Conservation (phyloP, 495 filamentous ascomycete species). For the Aspergillus bertholletiae region DNA sequence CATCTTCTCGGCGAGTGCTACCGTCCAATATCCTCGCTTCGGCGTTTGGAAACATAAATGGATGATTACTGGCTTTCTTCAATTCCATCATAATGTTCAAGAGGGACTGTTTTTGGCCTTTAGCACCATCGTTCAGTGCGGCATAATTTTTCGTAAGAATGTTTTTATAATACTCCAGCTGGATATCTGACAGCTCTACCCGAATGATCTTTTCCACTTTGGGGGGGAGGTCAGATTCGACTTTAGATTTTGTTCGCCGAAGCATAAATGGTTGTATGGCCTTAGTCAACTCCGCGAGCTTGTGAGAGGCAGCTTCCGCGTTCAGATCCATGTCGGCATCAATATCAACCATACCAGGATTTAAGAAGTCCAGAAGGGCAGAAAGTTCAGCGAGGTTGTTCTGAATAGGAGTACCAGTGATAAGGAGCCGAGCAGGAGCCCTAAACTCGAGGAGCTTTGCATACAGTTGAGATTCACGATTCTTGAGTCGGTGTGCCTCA, state of each 20-base stretch:
- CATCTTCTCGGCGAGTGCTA: conserved; percentile 75
- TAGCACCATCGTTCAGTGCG: conserved; percentile 83
- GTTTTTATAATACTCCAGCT: conserved; percentile 97
- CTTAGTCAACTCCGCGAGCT: conserved; percentile 66
- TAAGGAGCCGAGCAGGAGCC: conserved; percentile 79
- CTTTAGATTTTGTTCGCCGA: conserved; percentile 93
- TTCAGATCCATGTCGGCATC: conserved; percentile 85
- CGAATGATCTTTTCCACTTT: conserved; percentile 99
- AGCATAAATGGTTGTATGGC: conserved; percentile 88
- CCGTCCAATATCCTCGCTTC: conserved; percentile 82
- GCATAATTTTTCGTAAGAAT: conserved; percentile 96
- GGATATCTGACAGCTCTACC: conserved; percentile 91
- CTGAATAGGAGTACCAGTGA: conserved; percentile 96
- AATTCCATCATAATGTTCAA: conserved; percentile 99
- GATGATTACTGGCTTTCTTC: conserved; percentile 98
- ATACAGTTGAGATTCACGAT: conserved; percentile 90
- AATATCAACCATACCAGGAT: conserved; percentile 80
- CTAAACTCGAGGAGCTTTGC: conserved; percentile 78
- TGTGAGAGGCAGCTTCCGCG: conserved; percentile 63
- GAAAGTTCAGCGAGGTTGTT: conserved; percentile 92
- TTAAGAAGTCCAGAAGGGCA: conserved; percentile 91
- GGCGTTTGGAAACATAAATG: conserved; percentile 92
- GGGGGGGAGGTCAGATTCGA: conserved; percentile 90
- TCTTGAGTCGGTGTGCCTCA: conserved; percentile 96
- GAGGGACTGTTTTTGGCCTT: conserved; percentile 87